phyloP scores from a whole-genome alignment of 2,329 filamentous ascomycete genomes.

The Pseudodiploospora longispora region DNA sequence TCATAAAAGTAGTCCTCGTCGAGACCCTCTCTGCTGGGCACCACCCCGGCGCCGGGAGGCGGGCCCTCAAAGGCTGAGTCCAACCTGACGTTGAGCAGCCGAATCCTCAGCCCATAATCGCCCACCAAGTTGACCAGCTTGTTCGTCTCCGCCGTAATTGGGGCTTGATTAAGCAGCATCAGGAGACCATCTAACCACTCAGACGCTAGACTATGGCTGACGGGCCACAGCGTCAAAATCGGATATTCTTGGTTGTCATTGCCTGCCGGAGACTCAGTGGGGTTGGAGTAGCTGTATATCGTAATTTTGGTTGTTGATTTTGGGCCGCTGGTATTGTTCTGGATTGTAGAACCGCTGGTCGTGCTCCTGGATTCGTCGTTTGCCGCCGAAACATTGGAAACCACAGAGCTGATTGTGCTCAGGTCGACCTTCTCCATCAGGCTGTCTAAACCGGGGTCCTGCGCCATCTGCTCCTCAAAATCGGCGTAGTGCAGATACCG shows the following conservation, averaged over 20 bases:
- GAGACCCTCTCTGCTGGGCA: conserved; percentile 76
- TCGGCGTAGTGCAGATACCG: conserved; percentile 85
- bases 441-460: conserved; percentile 63
- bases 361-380: conserved; percentile 42
- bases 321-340: conserved; percentile 22
- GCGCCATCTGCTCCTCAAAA: conserved; percentile 57
- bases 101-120: conserved; percentile 87
- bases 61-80: conserved; percentile 65
- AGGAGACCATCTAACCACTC: conserved; percentile 95
- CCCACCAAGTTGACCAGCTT: conserved; percentile 79
- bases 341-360: conserved; percentile 33
- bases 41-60: conserved; percentile 59
- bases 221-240: conserved; percentile 75
- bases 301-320: conserved; percentile 76
- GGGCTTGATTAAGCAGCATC: conserved; percentile 90
- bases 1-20: conserved; percentile 95
- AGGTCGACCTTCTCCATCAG: conserved; percentile 81
- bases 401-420: conserved; percentile 79
- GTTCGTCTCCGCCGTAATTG: conserved; percentile 93
- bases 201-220: conserved; percentile 73
- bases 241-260: conserved; percentile 53
- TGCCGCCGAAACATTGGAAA: conserved; percentile 77
- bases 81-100: conserved; percentile 82
- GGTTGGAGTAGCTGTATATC: conserved; percentile 63
- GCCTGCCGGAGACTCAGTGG: conserved; percentile 28